Conservation (phyloP, 257 asterid genomes). For the Osmanthus fragrans region DNA sequence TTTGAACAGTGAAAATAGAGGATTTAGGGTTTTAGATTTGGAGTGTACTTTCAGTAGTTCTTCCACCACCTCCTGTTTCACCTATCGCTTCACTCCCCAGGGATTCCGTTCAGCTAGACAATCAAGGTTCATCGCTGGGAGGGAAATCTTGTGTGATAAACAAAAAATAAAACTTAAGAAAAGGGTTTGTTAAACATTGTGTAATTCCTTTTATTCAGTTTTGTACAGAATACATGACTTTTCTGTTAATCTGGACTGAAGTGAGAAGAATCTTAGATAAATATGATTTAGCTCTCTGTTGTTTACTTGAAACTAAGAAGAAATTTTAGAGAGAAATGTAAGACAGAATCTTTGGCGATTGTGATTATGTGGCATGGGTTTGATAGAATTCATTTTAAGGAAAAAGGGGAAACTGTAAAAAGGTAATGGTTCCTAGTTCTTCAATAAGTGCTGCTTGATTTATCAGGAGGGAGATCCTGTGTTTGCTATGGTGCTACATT, state of each 20-base stretch:
- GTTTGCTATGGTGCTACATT: not conserved
- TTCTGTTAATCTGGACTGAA: not conserved
- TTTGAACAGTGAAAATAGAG: not conserved
- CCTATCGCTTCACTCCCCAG: too few species aligned
- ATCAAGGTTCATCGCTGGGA: too few species aligned
- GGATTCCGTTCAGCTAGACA: too few species aligned
- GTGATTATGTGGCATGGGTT: not conserved
- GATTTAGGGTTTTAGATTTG: conserved; percentile 4
- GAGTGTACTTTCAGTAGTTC: not conserved
- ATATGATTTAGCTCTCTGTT: not conserved
- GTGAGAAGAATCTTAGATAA: not conserved
- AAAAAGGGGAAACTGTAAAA: not conserved
- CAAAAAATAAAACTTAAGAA: too few species aligned
- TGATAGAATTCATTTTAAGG: not conserved
- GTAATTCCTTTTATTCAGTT: not conserved
- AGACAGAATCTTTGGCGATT: not conserved
- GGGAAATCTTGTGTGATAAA: too few species aligned
- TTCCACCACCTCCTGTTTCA: too few species aligned
- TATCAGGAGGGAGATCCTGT: conserved; percentile 5
- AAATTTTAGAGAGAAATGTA: conserved; percentile 7
- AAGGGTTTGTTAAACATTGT: not conserved
- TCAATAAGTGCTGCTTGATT: not conserved
- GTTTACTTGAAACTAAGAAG: conserved; percentile 2
- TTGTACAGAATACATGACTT: not conserved
- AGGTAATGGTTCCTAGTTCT: not conserved